Percentiles rank a stretch among this genome's conserved stretches.
Evolutionary conservation across 2,329 filamentous ascomycete species (phyloP).

Genomic region (Ascochyta koolunga): DNA sequence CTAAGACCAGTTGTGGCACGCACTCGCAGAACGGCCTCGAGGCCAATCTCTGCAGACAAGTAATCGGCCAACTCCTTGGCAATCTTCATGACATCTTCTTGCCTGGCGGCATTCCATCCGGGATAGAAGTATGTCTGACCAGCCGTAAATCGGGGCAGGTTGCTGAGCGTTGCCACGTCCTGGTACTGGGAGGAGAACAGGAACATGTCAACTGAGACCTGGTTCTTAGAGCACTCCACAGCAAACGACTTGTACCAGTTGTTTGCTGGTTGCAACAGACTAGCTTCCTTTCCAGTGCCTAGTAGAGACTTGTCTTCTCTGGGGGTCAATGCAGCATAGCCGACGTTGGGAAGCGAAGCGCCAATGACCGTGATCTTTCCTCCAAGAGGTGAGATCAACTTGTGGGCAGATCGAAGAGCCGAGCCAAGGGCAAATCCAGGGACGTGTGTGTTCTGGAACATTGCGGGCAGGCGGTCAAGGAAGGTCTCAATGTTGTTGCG

Average conservation of each 20-base stretch:
- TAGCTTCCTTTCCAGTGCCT: slow-evolving; percentile 89
- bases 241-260: slow-evolving; percentile 99
- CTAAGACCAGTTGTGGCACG: slow-evolving; percentile 91
- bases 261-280: slow-evolving; percentile 86
- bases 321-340: slow-evolving; percentile 84
- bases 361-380: slow-evolving; percentile 94
- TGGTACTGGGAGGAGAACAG: slow-evolving; percentile 63
- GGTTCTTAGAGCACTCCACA: slow-evolving; percentile 97
- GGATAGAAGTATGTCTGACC: slow-evolving; percentile 99
- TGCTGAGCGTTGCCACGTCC: slow-evolving; percentile 94
- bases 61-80: slow-evolving; percentile 96
- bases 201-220: slow-evolving; percentile 77
- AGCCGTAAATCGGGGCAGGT: slow-evolving; percentile 92
- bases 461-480: slow-evolving; percentile 86
- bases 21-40: slow-evolving; percentile 94
- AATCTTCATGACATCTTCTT: slow-evolving; percentile 97
- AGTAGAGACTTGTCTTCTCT: slow-evolving; percentile 95
- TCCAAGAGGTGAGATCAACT: slow-evolving; percentile 90
- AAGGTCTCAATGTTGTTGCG: slow-evolving; percentile 91
- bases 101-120: slow-evolving; percentile 92
- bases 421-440: slow-evolving; percentile 93
- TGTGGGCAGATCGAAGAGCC: slow-evolving; percentile 89
- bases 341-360: slow-evolving; percentile 87
- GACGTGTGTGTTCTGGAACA: slow-evolving; percentile 96
- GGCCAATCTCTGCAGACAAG: slow-evolving; percentile 91